Evolutionary conservation across 306 rosid species (phyloP).

Genomic region (Gillenia trifoliata): DNA sequence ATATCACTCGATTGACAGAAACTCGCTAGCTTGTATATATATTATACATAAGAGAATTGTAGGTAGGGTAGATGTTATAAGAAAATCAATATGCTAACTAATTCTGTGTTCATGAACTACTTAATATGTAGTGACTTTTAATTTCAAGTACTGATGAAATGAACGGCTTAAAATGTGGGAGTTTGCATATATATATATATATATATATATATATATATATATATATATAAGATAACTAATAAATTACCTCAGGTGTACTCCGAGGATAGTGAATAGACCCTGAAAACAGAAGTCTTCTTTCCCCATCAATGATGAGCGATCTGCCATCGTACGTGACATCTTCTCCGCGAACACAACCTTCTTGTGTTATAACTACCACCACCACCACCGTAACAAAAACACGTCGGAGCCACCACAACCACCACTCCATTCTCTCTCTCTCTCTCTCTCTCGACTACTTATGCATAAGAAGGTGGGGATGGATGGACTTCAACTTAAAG

Average conservation of each 20-base stretch:
- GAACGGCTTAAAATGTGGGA: too few relatives aligned
- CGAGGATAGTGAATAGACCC: slow-evolving; percentile 93
- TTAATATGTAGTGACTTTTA: background rate
- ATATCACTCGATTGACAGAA: too few relatives aligned
- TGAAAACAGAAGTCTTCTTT: slow-evolving; percentile 58
- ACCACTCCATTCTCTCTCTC: background rate
- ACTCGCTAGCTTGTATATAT: too few relatives aligned
- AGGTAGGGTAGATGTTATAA: too few relatives aligned
- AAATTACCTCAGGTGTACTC: slow-evolving; percentile 70
- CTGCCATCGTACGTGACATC: slow-evolving; percentile 66
- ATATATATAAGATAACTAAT: too few relatives aligned
- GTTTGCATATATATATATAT: too few relatives aligned
- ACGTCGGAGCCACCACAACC: background rate
- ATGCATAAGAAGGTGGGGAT: too few relatives aligned
- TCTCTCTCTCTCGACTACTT: background rate
- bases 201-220: too few relatives aligned
- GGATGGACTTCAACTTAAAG: too few relatives aligned
- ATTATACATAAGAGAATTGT: too few relatives aligned
- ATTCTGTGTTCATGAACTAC: background rate
- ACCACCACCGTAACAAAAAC: background rate
- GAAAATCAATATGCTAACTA: too few relatives aligned
- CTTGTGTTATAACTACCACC: background rate
- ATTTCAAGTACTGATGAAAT: too few relatives aligned
- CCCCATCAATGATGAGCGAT: slow-evolving; percentile 67
- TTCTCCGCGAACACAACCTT: background rate